Evolutionary conservation across 139 green algal genomes (phyloP).

Genomic region (Closterium sp.): DNA sequence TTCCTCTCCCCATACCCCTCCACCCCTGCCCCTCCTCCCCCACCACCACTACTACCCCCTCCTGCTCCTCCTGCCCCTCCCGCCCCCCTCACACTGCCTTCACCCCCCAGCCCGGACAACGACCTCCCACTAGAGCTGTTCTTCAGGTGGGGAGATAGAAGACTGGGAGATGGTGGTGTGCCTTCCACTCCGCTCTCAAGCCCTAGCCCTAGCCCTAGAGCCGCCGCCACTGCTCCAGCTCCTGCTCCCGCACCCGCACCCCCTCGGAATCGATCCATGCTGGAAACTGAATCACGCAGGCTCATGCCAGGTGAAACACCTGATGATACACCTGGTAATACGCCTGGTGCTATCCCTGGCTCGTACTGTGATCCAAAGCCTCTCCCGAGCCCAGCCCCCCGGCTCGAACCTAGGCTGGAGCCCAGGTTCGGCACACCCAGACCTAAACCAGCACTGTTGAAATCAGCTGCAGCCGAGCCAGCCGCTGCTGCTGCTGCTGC

Average conservation of each 20-base stretch:
- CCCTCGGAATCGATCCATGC: neutral
- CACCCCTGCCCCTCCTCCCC: neutral
- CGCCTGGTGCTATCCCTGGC: neutral
- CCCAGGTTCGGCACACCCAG: neutral
- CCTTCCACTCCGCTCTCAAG: neutral
- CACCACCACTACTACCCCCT: neutral
- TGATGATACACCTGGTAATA: neutral
- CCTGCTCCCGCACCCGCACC: no score
- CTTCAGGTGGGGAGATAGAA: neutral
- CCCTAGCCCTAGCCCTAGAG: neutral
- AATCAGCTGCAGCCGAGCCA: neutral
- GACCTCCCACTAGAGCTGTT: neutral
- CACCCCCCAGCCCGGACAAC: neutral
- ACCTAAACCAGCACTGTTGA: neutral
- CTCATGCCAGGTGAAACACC: neutral
- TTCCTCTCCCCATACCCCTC: neutral
- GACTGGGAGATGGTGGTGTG: neutral
- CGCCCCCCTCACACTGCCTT: constrained; percentile 48
- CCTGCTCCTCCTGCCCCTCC: constrained; percentile 63
- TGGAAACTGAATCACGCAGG: neutral
- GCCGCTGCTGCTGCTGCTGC: no score
- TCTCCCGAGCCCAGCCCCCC: neutral
- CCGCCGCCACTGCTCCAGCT: neutral
- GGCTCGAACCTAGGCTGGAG: neutral
- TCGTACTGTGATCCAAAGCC: neutral